A percentile compares a stretch with the other conserved stretches of the same genome.
Evolutionary conservation across 2,329 filamentous ascomycete genomes (phyloP).

Genomic region (Colletotrichum sp.): DNA sequence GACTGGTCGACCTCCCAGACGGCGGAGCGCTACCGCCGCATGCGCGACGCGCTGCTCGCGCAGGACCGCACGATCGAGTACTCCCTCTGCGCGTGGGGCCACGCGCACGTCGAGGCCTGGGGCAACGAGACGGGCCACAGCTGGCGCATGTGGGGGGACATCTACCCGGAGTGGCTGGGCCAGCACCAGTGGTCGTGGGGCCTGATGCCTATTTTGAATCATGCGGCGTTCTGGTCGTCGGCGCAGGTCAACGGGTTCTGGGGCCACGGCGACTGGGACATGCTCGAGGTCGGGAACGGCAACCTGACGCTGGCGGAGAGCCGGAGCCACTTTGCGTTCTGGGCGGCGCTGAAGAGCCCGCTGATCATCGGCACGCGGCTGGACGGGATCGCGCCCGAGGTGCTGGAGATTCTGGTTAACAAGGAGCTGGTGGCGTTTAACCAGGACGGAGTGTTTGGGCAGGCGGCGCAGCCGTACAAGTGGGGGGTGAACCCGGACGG

Average conservation of each 20-base stretch:
- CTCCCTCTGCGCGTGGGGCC: slow-evolving; percentile 59
- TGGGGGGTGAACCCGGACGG: slow-evolving; percentile 55
- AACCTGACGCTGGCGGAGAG: slow-evolving; percentile 49
- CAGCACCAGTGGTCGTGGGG: slow-evolving; percentile 27
- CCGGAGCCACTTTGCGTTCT: slow-evolving; percentile 55
- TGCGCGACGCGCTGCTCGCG: slow-evolving; percentile 55
- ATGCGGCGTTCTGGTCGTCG: slow-evolving; percentile 50
- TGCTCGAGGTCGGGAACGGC: slow-evolving; percentile 56
- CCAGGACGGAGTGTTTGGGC: slow-evolving; percentile 48
- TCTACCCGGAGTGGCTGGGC: slow-evolving; percentile 39
- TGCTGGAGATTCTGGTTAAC: slow-evolving; percentile 48
- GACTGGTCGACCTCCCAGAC: slow-evolving; percentile 54
- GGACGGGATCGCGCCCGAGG: slow-evolving; percentile 34
- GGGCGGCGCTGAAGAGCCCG: slow-evolving; percentile 55
- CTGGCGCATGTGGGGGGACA: slow-evolving; percentile 51
- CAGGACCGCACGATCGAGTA: slow-evolving; percentile 53
- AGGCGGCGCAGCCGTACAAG: slow-evolving; percentile 48
- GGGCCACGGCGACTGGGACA: slow-evolving; percentile 55
- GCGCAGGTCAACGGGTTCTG: slow-evolving; percentile 45
- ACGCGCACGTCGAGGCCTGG: slow-evolving; percentile 54
- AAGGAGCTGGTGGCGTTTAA: slow-evolving; percentile 44
- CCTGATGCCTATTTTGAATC: slow-evolving; percentile 47
- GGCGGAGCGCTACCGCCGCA: slow-evolving; percentile 48
- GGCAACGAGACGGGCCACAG: slow-evolving; percentile 52
- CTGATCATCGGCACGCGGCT: slow-evolving; percentile 53